A percentile compares a stretch with the other conserved stretches of the same genome.
Evolutionary conservation across 805 yeast genomes (phyloP).

Genomic region (Pichia eremophila): DNA sequence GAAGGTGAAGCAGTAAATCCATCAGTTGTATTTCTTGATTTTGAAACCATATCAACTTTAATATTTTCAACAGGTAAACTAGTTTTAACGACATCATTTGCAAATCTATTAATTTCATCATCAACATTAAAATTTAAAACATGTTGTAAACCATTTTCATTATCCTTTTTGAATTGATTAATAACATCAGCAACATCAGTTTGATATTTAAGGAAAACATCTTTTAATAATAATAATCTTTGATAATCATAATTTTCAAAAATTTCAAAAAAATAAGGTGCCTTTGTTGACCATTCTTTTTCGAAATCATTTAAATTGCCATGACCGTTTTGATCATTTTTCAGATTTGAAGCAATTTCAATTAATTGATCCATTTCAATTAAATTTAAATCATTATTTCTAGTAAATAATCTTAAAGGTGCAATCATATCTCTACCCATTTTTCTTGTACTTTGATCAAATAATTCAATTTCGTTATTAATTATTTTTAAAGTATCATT

Average conservation of each 20-base stretch:
- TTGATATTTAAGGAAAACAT: conserved; percentile 55
- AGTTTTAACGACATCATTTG: conserved; percentile 27
- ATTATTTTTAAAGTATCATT: conserved; percentile 31
- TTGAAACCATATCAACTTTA: conserved; percentile 7
- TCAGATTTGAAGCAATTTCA: conserved; percentile 18
- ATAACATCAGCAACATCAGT: conserved; percentile 49
- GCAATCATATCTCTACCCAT: conserved; percentile 47
- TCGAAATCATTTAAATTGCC: conserved; percentile 34
- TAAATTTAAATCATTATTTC: conserved; percentile 40
- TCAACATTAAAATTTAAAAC: conserved; percentile 55
- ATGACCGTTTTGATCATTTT: background rate
- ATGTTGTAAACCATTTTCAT: conserved; percentile 59
- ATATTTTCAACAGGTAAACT: conserved; percentile 21
- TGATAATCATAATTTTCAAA: conserved; percentile 64
- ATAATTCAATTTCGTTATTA: conserved; percentile 33
- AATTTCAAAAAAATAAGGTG: conserved; percentile 66
- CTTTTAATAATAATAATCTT: conserved; percentile 55
- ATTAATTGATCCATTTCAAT: conserved; percentile 30
- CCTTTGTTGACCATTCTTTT: conserved; percentile 65
- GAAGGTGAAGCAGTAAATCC: conserved; percentile 16
- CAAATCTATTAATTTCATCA: conserved; percentile 50
- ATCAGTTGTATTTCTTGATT: conserved; percentile 9
- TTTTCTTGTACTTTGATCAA: conserved; percentile 40
- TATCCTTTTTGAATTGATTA: conserved; percentile 33
- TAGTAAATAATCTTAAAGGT: conserved; percentile 44